These are phyloP conservation scores for Trichosphaerium sp. DNA, from an alignment of 78 protist genomes.

Conservation along the genomic window DNA sequence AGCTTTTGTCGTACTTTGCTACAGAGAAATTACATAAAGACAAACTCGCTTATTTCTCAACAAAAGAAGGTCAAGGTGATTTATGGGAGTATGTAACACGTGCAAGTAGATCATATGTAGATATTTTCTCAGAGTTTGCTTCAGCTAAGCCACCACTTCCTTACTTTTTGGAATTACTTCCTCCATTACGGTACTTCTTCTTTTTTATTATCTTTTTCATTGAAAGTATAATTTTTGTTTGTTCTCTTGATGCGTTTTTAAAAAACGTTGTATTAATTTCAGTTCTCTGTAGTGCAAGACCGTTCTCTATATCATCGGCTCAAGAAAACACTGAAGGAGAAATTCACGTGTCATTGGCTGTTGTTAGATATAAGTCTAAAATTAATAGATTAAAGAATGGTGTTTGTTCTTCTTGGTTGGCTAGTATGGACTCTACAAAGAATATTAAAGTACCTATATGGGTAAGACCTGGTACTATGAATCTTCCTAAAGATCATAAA, in stretches of 20 bases:
- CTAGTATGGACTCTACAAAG: neutral
- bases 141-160: too few species aligned
- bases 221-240: neutral
- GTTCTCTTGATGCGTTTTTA: too few species aligned
- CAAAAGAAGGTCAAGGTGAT: constrained; percentile 41
- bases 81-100: too few species aligned
- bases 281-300: too few species aligned
- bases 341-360: constrained; percentile 23
- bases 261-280: too few species aligned
- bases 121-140: too few species aligned
- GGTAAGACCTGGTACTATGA: constrained; percentile 25
- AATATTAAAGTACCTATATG: constrained; percentile 11
- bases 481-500: neutral
- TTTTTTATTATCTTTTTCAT: neutral
- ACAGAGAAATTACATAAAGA: constrained; percentile 18
- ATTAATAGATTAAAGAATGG: constrained; percentile 32
- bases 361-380: constrained; percentile 17
- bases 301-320: constrained; percentile 55
- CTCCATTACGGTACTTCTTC: too few species aligned
- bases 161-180: too few species aligned
- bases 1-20: constrained; percentile 29
- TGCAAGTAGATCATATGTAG: too few species aligned
- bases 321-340: neutral
- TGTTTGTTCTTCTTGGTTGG: constrained; percentile 34
- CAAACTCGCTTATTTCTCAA: constrained; percentile 30